A percentile compares a stretch with the other conserved stretches of the same genome.
phyloP scores from a whole-genome alignment of 2,329 filamentous ascomycete species.

The Dactylonectria macrodidyma region DNA sequence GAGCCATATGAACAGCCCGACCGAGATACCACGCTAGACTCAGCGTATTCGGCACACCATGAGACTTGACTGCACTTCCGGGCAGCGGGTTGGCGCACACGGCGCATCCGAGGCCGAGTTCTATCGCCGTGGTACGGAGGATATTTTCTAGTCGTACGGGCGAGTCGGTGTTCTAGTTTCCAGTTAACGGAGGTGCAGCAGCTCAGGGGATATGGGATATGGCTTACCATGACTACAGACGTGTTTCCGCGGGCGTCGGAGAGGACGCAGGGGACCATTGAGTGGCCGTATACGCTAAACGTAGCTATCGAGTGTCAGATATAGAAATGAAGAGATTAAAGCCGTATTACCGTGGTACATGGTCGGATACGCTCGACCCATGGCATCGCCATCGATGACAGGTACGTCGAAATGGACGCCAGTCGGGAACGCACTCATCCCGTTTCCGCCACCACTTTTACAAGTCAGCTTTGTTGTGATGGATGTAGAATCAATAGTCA shows the following conservation, averaged over 20 bases:
- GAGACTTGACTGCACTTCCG: slow-evolving; percentile 52
- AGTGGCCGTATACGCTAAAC: slow-evolving; percentile 56
- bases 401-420: slow-evolving; percentile 55
- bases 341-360: slow-evolving; percentile 52
- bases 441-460: slow-evolving; percentile 56
- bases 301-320: slow-evolving; percentile 46
- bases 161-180: slow-evolving; percentile 51
- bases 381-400: slow-evolving; percentile 55
- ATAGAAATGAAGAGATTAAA: rapidly evolving
- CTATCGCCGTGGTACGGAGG: slow-evolving; percentile 54
- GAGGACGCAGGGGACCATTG: slow-evolving; percentile 54
- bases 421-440: slow-evolving; percentile 53
- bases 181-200: not conserved
- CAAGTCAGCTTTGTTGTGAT: slow-evolving; percentile 9
- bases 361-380: slow-evolving; percentile 58
- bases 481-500: not conserved
- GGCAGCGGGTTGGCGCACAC: slow-evolving; percentile 53
- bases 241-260: slow-evolving; percentile 56
- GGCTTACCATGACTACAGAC: slow-evolving; percentile 48
- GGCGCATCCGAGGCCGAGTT: slow-evolving; percentile 57
- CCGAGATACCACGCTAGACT: slow-evolving; percentile 70
- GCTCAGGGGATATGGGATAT: rapidly evolving
- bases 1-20: slow-evolving; percentile 56
- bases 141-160: slow-evolving; percentile 54
- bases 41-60: slow-evolving; percentile 59